Base-by-base conservation (phyloP, 73 alveolate species). In the Halteria grandinella region DNA sequence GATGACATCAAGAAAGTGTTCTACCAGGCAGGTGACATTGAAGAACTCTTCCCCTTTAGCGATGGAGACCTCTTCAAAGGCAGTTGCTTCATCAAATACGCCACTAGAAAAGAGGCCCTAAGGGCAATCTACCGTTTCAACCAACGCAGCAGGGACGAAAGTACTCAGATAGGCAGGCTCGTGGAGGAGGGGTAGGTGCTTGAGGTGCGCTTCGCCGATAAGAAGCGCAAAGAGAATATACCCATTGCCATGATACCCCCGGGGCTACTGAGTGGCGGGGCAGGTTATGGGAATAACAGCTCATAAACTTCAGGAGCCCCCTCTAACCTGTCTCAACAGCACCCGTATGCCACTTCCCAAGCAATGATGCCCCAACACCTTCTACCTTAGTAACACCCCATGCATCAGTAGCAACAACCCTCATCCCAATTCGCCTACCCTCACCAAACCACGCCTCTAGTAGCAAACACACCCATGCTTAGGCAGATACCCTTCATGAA, bases 181-280 rank as follows among this genome's bases (percentile, higher is more conserved):
- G 59, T 62, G 17, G 78, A 62, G 27, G 41, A 32, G 39, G 51
- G 33, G 25, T 12, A 62, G n/a, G 20, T 36, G 41, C 44, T 62
- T 7, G 78, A 62, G 59, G 59, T 62, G 8, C 33, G 59, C 24
- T 62, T 62, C 41, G 78, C 78, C 23, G 78, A 62, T 32, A 62
- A 62, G 51, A 62, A 62, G 44, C 5, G 78, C 12, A 62, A 62
- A 21, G 78, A 62, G 17, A 57, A 31, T 20, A 53, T 53, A 12
- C 69, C 69, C 4, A n/a, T 53, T 40, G 29, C 48, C 24, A 11
- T 53, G 24, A 53, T 53, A 18, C 69, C 69, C 8, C 43, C 37
- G 8, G 23, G 48, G 8, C 44, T 53, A 4, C 40, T 53, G n/a
- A n/a, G n/a, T n/a, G n/a, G n/a, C n/a, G n/a, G n/a, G n/a, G n/a